phyloP scores from a whole-genome alignment of 2,329 filamentous ascomycete species.

The Camillea tinctor region DNA sequence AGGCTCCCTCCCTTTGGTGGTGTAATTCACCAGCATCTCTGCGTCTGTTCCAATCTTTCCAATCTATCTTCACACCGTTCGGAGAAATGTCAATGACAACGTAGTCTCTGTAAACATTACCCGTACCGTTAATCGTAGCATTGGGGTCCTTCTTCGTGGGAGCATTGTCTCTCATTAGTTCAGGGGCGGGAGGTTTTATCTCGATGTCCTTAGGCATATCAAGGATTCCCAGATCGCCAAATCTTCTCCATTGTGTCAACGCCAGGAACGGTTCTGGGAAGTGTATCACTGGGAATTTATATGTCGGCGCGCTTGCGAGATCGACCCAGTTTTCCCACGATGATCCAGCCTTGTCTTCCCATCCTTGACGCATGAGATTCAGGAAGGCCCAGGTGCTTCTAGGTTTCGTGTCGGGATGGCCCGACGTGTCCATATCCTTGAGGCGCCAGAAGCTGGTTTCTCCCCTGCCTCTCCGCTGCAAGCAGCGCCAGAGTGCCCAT shows the following conservation, averaged over 20 bases:
- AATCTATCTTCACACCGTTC: not conserved
- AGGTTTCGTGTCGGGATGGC: constrained; percentile 6
- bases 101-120: not conserved
- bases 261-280: constrained; percentile 8
- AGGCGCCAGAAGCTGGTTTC: constrained; percentile 17
- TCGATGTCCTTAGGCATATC: not conserved
- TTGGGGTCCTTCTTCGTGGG: not conserved
- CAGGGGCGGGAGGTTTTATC: not conserved
- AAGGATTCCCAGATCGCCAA: not conserved
- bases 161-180: not conserved
- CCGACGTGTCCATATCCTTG: constrained; percentile 6
- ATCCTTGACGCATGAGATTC: constrained; percentile 18
- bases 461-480: constrained; percentile 12
- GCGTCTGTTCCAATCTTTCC: no score
- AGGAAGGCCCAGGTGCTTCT: constrained; percentile 4
- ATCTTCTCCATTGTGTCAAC: constrained; percentile 13
- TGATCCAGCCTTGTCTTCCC: constrained; percentile 16
- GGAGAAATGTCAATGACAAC: not conserved
- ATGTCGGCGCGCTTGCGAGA: not conserved
- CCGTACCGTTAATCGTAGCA: not conserved
- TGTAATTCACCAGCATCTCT: no score
- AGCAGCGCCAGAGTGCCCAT: constrained; percentile 23
- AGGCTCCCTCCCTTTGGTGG: no score
- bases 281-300: not conserved
- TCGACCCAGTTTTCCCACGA: constrained; percentile 13